Evolutionary conservation across 2,329 filamentous ascomycete species (phyloP), one percentile per base, ranked within the genome.

Genomic region (Graphilbum ipis-grandicollis): DNA sequence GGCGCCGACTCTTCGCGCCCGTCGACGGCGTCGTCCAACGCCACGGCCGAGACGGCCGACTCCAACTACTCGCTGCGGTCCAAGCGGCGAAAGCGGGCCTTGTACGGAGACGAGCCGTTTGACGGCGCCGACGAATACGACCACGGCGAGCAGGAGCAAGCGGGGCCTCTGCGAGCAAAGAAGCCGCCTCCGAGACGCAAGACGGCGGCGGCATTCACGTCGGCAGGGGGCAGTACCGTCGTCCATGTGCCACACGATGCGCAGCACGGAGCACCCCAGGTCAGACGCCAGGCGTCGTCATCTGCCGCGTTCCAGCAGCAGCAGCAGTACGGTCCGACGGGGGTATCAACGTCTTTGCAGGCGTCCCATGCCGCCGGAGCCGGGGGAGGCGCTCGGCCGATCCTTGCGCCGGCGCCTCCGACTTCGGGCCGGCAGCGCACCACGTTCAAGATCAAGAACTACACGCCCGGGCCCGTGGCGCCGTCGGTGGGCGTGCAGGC

Each of bases 11-110:
- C n/a, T 19, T 61, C 62, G 7, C 60, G 68, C 3, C 68, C 67
- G 1, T 61, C 59, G 0, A 67, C 67, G 0, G 60, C 69, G 2
- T 66, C 64, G 0, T 72, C 68, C 8, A 44, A 48, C 15, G 63
- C 58, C 9, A 64, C 62, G 8, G 54, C 39, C 5, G 44, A 45
- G 1, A 68, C 64, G 7, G 62, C 59, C 10, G 63, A 64, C 36
- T 69, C 67, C 0, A 60, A 55, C 5, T 67, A 67, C 46, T 67
- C 67, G 1, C 61, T 71, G 42, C 59, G 68, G 4, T 65, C 66
- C 21, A 71, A 70, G 49, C 59, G 65, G 9, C 65, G 66, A 46
- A n/a, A n/a, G n/a, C n/a, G n/a, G n/a, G n/a, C n/a, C n/a, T n/a
- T n/a, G n/a, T n/a, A n/a, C n/a, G n/a, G n/a, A n/a, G n/a, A n/a